Conservation (phyloP, 345 rosid species). For the Eucalyptus fibrosa region DNA sequence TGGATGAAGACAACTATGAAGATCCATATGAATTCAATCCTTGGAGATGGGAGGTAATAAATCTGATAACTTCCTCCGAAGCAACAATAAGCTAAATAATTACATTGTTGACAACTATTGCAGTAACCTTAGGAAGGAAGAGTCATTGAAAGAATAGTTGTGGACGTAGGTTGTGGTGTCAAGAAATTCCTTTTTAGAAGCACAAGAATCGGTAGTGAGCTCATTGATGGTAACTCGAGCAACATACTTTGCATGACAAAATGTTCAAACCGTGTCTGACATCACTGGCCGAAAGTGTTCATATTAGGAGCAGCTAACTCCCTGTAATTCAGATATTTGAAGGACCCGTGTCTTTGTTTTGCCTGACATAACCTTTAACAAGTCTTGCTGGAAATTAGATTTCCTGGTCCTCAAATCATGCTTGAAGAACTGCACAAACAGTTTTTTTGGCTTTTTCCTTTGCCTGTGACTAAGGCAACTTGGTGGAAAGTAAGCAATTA, state of each 20-base stretch:
- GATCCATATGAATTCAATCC: conserved; percentile 80
- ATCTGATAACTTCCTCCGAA: neutral
- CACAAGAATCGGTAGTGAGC: neutral
- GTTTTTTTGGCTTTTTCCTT: neutral
- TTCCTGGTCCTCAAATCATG: neutral
- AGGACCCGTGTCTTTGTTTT: neutral
- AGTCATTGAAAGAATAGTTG: neutral
- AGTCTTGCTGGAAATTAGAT: neutral
- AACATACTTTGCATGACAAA: neutral
- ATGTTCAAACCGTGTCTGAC: neutral
- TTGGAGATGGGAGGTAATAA: conserved; percentile 89
- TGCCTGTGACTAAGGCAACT: neutral
- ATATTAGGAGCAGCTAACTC: neutral
- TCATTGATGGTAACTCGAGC: neutral
- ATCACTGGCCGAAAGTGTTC: neutral
- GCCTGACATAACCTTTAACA: neutral
- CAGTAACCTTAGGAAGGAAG: neutral
- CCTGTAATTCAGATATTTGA: neutral
- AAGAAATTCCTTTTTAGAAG: neutral
- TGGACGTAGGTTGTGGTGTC: neutral
- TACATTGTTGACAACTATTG: neutral
- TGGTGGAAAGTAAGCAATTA: neutral
- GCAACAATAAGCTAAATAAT: neutral
- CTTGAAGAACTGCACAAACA: neutral
- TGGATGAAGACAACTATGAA: conserved; percentile 69